Conservation (phyloP, 495 filamentous ascomycete species). For the Hyaloscypha variabilis region DNA sequence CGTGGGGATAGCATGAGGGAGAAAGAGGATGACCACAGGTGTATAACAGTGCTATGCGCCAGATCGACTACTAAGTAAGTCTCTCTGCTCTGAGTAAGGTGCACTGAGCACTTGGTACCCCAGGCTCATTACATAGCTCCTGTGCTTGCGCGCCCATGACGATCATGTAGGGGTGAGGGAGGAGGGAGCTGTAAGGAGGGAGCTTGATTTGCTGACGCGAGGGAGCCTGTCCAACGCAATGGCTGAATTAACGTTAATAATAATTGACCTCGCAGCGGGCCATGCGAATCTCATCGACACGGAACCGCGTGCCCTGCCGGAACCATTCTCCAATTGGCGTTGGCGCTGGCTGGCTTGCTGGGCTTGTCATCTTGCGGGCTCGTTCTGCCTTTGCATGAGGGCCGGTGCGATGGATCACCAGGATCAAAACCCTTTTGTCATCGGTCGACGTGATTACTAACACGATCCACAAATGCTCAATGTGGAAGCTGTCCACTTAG, state of each 20-base stretch:
- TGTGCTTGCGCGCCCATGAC: not conserved
- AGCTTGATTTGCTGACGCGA: conserved; percentile 4
- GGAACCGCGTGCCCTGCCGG: not conserved
- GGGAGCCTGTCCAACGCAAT: conserved; percentile 1
- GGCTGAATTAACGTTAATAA: conserved; percentile 10
- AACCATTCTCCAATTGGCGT: not conserved
- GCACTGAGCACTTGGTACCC: conserved; percentile 23
- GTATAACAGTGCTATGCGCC: not conserved
- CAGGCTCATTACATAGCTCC: conserved; percentile 13
- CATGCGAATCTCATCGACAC: not conserved
- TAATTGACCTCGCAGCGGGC: conserved; percentile 1
- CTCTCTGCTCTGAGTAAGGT: not conserved
- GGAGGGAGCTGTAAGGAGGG: not conserved
- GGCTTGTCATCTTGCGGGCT: not conserved
- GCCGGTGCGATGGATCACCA: not conserved
- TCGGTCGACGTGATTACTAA: too few species aligned
- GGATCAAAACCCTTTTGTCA: conserved; percentile 1
- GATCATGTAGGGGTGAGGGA: conserved; percentile 3
- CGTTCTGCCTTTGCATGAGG: not conserved
- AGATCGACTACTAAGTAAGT: not conserved
- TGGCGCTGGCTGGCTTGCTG: not conserved
- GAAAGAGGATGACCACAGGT: not conserved
- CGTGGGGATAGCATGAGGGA: not conserved
- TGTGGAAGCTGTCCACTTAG: too few species aligned
- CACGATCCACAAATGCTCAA: too few species aligned